Evolutionary conservation across 495 filamentous ascomycete genomes (phyloP), one percentile per base, ranked within the genome.

Genomic region (Trichoderma gamsii): DNA sequence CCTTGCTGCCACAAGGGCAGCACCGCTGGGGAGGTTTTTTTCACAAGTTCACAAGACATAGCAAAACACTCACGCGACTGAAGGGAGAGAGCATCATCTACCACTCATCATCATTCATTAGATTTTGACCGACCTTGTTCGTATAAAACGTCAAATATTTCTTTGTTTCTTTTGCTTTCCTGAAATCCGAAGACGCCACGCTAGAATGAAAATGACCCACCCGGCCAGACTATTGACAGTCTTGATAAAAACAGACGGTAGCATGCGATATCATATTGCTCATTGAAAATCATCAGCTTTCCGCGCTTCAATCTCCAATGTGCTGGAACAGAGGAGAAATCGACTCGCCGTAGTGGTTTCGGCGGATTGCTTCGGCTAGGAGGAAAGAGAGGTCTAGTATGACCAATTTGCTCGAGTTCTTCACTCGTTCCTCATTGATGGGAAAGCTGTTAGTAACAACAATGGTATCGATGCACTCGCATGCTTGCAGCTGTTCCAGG

Each of bases 371-470:
- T 79, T 99, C 95, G 13, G 92, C 83, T 41, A 99, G 81, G 69
- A 99, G 82, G 73, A 87, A 90, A 56, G 92, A 95, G 35, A 99
- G 83, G 73, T 97, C 92, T 68, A 99, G 86, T 21, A 96, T 83
- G 66, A 93, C 86, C 76, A 99, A 83, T 81, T 99, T 99, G 81
- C 85, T 92, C 41, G 86, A 85, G 56, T 84, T 85, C 66, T 81
- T 85, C 21, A 86, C 78, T 79, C 90, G 88, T 70, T 90, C 85
- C 63, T 86, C 84, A 18, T 87, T 81, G 70, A 98, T 96, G 9
- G 95, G 95, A 76, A 97, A 97, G 51, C 92, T 92, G 79, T 98
- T 97, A 29, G 95, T 99, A 69, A 99, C 95, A 56, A 99, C 89
- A 70, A 99, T 94, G 70, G 88, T 81, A 75, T 98, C 88, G 74